phyloP scores from a whole-genome alignment of 1,284 basidiomycete genomes.

The Schizophyllum amplum region DNA sequence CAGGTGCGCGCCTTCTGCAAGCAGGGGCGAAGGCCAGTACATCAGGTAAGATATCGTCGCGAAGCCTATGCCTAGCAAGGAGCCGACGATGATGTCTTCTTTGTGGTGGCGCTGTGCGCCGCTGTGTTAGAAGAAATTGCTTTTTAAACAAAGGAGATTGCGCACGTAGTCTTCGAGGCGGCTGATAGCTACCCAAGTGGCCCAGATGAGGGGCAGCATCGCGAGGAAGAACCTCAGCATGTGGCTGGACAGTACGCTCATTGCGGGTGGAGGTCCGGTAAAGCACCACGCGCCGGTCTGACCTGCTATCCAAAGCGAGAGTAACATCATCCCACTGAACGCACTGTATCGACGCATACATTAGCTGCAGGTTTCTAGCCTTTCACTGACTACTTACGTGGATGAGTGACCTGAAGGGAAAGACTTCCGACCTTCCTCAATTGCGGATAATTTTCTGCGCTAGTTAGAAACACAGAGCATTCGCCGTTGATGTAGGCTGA shows the following conservation, averaged over 20 bases:
- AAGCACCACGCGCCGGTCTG: slow-evolving; percentile 56
- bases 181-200: slow-evolving; percentile 53
- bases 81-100: slow-evolving; percentile 59
- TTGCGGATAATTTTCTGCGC: slow-evolving; percentile 27
- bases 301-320: slow-evolving; percentile 56
- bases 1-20: slow-evolving; percentile 19
- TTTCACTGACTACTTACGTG: slow-evolving; percentile 10
- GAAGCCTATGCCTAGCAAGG: slow-evolving; percentile 44
- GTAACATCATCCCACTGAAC: slow-evolving; percentile 56
- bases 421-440: slow-evolving; percentile 49
- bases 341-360: slow-evolving; percentile 22
- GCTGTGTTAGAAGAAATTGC: too few species aligned
- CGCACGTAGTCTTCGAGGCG: slow-evolving; percentile 59
- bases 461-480: slow-evolving; percentile 1
- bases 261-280: slow-evolving; percentile 26
- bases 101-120: slow-evolving; percentile 50
- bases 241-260: slow-evolving; percentile 36
- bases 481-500: slow-evolving; percentile 15
- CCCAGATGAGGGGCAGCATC: slow-evolving; percentile 44
- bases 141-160: too few species aligned
- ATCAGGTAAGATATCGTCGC: slow-evolving; percentile 45
- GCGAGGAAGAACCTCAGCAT: slow-evolving; percentile 41
- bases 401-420: slow-evolving; percentile 69
- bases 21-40: slow-evolving; percentile 56
- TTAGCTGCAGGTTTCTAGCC: not conserved